These are phyloP conservation scores for Xylona heveae DNA, from an alignment of 495 filamentous ascomycete genomes.

Conservation along the genomic window DNA sequence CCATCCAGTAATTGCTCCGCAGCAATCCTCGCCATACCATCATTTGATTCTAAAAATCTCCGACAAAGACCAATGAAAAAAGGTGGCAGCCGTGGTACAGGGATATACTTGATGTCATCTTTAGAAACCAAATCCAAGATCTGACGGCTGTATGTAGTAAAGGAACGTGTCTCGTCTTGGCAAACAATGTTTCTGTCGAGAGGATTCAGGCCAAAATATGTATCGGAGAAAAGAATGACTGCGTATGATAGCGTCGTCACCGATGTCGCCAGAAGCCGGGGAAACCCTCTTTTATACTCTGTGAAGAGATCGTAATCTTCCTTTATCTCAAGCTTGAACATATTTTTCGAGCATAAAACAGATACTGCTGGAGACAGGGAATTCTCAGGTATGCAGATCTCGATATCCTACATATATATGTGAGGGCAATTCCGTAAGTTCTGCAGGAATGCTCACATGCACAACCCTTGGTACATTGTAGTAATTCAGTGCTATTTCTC, in stretches of 20 bases:
- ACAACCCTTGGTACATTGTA: constrained; percentile 5
- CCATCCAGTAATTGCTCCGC: constrained; percentile 7
- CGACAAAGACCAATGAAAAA: constrained; percentile 4
- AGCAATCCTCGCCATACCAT: constrained; percentile 2
- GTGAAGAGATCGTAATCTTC: constrained; percentile 3
- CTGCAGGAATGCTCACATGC: constrained; percentile 1
- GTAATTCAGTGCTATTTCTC: constrained; percentile 4
- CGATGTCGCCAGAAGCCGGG: constrained; percentile 1
- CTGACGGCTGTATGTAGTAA: constrained; percentile 1
- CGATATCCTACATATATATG: constrained; percentile 4
- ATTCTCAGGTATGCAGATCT: constrained; percentile 4
- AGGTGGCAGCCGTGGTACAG: constrained; percentile 4
- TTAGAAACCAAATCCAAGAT: constrained; percentile 1
- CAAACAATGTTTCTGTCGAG: not conserved
- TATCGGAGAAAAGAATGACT: constrained; percentile 4
- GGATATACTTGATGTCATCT: constrained; percentile 1
- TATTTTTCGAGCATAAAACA: not conserved
- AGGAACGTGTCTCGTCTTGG: not conserved
- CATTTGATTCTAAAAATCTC: constrained; percentile 2
- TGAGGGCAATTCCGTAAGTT: not conserved
- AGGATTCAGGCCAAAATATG: constrained; percentile 2
- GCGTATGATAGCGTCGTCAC: not conserved
- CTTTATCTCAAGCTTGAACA: not conserved
- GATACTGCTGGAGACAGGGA: not conserved
- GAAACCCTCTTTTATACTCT: constrained; percentile 4